Evolutionary conservation across 768 basidiomycete species (phyloP).

Genomic region (Pleurotus eryngii): DNA sequence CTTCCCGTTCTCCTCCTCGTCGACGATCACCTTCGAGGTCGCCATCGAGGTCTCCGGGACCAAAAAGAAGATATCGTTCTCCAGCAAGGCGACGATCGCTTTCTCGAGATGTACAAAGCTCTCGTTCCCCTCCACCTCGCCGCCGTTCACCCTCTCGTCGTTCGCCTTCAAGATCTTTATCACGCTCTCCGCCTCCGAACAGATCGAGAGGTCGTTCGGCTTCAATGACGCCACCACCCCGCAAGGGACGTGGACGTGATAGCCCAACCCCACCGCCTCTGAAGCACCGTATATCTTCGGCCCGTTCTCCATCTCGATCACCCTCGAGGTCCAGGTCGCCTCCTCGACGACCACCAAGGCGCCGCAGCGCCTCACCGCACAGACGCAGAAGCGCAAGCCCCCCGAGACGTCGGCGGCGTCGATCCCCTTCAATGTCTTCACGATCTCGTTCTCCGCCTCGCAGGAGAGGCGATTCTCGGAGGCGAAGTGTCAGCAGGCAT

Average conservation of each 20-base stretch:
- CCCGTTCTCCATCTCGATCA: constrained; percentile 25
- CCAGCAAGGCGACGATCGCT: constrained; percentile 42
- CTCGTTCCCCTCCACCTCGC: constrained; percentile 36
- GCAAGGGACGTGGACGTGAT: constrained; percentile 29
- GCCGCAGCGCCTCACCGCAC: constrained; percentile 41
- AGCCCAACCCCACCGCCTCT: constrained; percentile 58
- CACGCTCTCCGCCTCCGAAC: constrained; percentile 33
- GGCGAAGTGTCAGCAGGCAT: constrained; percentile 28
- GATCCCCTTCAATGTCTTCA: constrained; percentile 27
- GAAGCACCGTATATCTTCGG: constrained; percentile 38
- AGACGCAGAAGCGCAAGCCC: constrained; percentile 31
- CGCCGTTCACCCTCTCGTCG: constrained; percentile 31
- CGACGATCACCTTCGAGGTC: constrained; percentile 36
- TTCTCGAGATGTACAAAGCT: constrained; percentile 30
- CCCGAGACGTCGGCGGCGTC: constrained; percentile 19
- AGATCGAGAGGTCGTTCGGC: constrained; percentile 40
- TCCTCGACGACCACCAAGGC: constrained; percentile 35
- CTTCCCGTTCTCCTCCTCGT: constrained; percentile 48
- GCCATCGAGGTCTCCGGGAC: constrained; percentile 38
- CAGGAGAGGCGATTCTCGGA: constrained; percentile 28
- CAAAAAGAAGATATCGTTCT: constrained; percentile 35
- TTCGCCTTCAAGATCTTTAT: constrained; percentile 48
- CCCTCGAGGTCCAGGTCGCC: constrained; percentile 42
- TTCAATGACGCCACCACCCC: constrained; percentile 47
- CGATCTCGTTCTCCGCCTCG: constrained; percentile 29